A percentile compares a stretch with the other conserved stretches of the same genome.
Conservation (phyloP, 371 early-diverging fungal genomes). For the Apophysomyces sp. region DNA sequence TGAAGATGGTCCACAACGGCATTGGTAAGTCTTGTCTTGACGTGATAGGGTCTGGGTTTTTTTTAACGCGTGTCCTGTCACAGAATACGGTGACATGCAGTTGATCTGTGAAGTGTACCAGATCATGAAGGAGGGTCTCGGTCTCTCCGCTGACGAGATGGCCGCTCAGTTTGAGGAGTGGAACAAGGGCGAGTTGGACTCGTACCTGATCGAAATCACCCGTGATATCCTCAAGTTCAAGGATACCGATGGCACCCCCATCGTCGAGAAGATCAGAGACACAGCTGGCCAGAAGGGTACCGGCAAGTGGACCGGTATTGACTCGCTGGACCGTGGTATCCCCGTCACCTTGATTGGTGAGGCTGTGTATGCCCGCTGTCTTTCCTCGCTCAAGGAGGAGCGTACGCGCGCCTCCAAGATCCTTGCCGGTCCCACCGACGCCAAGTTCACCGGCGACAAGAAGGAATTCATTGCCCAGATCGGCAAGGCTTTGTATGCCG, state of each 20-base stretch:
- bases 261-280: slow-evolving; percentile 96
- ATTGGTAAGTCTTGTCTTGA: too few species aligned
- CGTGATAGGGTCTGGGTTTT: too few species aligned
- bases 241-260: slow-evolving; percentile 80
- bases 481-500: slow-evolving; percentile 92
- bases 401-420: slow-evolving; percentile 88
- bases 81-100: slow-evolving; percentile 99
- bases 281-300: slow-evolving; percentile 99
- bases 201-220: slow-evolving; percentile 97
- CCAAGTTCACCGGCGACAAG: slow-evolving; percentile 82
- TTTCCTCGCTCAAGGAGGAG: slow-evolving; percentile 94
- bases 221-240: slow-evolving; percentile 91
- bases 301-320: slow-evolving; percentile 98
- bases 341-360: slow-evolving; percentile 97
- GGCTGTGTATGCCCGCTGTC: slow-evolving; percentile 96
- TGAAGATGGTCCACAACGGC: slow-evolving; percentile 99
- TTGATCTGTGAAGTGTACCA: slow-evolving; percentile 97
- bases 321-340: slow-evolving; percentile 91
- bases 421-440: slow-evolving; percentile 70
- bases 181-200: slow-evolving; percentile 95
- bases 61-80: too few species aligned
- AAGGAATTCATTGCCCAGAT: slow-evolving; percentile 82
- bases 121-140: slow-evolving; percentile 85
- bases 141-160: slow-evolving; percentile 84
- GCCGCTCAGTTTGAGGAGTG: slow-evolving; percentile 86